Base-by-base conservation (phyloP, 225 moss, liverwort and hornwort species). In the Straminergon stramineum region DNA sequence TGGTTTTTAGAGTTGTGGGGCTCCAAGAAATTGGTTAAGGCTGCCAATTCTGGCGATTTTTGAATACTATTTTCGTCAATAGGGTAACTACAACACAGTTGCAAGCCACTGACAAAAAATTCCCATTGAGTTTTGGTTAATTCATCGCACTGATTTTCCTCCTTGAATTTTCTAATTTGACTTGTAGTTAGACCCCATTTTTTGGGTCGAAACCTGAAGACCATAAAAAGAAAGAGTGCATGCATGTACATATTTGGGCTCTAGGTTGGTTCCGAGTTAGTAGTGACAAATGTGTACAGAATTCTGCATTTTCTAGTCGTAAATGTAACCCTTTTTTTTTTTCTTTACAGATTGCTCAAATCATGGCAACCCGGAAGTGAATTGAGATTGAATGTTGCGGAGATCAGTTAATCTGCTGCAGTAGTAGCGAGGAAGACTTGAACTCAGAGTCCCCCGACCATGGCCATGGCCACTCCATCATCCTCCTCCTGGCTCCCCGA, bases 401-500 rank as follows among this genome's bases (percentile, higher is more conserved):
- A 68, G 68, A n/a, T 68, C 53, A 45, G 7, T 34, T 80, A 2
- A 58, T 80, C 58, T 80, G 80, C 61, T 41, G 81, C 81, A 60
- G 39, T 28, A 39, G 39, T 60, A 39, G 58, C 80, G 60, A 41
- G 60, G 79, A 79, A 79, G 58, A 57, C n/a, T n/a, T 58, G 79
- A 79, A 39, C 17, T 39, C 28, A 14, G 6, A 60, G 81, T 31
- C 41, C 60, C 19, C 31, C 30, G 22, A 13, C 45, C 7, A 4
- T 43, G 34, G 53, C 55, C 68, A 84, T 84, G 84, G 69, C 84
- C 34, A 39, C 84, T 13, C 3, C 51, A 7, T 43, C 60, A 23
- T 22, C 74, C 8, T 67, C 84, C 53, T 70, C 91, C 82, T 93
- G 94, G 94, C 88, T 95, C 7, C 94, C 95, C 19, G 96, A 93